Base-by-base conservation (phyloP, 805 yeast species). In the Starmera pachycereana region DNA sequence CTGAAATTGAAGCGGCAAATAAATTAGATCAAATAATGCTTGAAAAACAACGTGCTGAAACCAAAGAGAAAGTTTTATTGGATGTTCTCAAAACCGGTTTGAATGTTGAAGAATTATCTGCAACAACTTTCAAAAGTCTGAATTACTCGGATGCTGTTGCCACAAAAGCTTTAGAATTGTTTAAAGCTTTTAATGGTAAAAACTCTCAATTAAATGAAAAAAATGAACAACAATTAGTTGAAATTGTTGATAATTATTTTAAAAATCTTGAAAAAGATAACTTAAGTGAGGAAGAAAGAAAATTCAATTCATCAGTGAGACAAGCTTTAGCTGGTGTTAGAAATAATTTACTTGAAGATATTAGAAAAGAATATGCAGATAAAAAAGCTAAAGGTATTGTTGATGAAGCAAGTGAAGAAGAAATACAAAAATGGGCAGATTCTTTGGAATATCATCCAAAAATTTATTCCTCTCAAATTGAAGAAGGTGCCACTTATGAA, bases 401-500 rank as follows among this genome's bases (percentile, higher is more conserved):
- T 33, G 27, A 22, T 22, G 27, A 22, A 22, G 16, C 28, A 12
- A 30, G 32, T 30, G 47, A 57, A 44, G 40, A 42, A 39, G 29
- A 45, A 40, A 33, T 51, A 46, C 40, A 48, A 12, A 54, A 57
- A 10, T 80, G 85, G 85, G 64, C 71, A 11, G 56, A 65, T 34
- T 54, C 58, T 6, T 59, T 80, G 39, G 56, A 51, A 32, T 60
- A 55, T 36, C 77, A 73, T 44, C 60, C 62, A 18, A 61, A 59
- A 31, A 39, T 72, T 43, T 66, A 74, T 40, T 58, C 63, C 35
- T 72, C 72, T 8, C 69, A 66, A 18, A 56, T 75, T 8, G 38
- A 56, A 28, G 82, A 76, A 53, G 68, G 74, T 44, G 82, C 66
- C 13, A 53, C 56, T 36, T 71, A 76, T 7, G 58, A 63, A n/a